Base-by-base conservation (phyloP, 2,329 filamentous ascomycete genomes). In the Trichoderma koningiopsis region DNA sequence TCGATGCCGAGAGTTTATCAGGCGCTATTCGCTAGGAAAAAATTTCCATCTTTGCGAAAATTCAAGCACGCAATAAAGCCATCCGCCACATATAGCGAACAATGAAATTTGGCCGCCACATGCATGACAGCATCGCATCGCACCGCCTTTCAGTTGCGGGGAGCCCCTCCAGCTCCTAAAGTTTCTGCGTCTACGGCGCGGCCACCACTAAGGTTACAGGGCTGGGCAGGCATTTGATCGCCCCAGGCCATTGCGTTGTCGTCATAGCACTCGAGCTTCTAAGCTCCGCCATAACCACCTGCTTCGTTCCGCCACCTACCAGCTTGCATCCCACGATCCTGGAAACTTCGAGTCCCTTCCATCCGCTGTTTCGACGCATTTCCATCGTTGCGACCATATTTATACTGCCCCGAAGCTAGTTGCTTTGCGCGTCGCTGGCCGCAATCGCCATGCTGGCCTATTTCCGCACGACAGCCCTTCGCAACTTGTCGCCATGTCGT, bases 401-500 rank as follows among this genome's bases (percentile, higher is more conserved):
- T 37, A 14, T 11, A 7, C 35, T 59, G 40, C 7, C 16, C 16
- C 6, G 40, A 43, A n/a, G 16, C 55, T 37, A 27, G 4, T 29
- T 37, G 10, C 31, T 52, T 29, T 64, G 59, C 43, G 59, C 37
- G 24, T 59, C 35, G 10, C 40, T 33, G 68, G 68, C 64, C 35
- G 47, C 66, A 62, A 52, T 72, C 73, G 64, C 55, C 66, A 72
- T 74, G 73, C 70, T 71, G 70, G 68, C 66, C 11, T 52, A 61
- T 49, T 56, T 56, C 66, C 67, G 66, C 66, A 70, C 61, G 62
- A 69, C 70, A 52, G 72, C 75, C 71, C 72, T 71, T 61, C 13
- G 49, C 60, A 69, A 43, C 70, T 70, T 70, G 60, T 69, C 68
- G 73, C 71, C 70, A 83, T 89, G 86, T 94, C 92, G 73, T 83